A percentile compares a stretch with the other conserved stretches of the same genome.
These are phyloP conservation scores for Candida ovalis DNA, from an alignment of 805 yeast species.

Conservation along the genomic window DNA sequence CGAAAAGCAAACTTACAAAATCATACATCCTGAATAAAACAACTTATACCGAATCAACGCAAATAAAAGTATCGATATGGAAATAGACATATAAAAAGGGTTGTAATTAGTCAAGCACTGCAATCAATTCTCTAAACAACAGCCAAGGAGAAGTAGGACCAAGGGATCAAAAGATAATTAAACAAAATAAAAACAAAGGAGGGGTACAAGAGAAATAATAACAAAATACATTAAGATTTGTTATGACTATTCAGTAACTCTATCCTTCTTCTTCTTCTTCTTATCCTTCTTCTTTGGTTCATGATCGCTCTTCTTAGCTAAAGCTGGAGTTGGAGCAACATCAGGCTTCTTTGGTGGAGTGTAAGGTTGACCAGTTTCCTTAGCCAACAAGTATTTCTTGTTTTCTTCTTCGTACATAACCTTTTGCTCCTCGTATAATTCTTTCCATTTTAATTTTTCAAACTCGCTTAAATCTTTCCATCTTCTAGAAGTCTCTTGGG, in stretches of 20 bases:
- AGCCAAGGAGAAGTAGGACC: neutral
- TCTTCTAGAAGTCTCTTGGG: constrained; percentile 69
- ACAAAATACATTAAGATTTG: neutral
- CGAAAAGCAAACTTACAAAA: neutral
- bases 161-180: neutral
- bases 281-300: constrained; percentile 48
- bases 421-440: constrained; percentile 47
- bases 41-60: neutral
- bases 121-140: neutral
- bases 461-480: constrained; percentile 73
- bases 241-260: constrained; percentile 20
- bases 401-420: constrained; percentile 31
- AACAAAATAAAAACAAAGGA: neutral
- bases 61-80: neutral
- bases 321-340: constrained; percentile 19
- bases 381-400: constrained; percentile 27
- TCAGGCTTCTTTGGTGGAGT: constrained; percentile 27
- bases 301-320: constrained; percentile 25
- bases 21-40: neutral
- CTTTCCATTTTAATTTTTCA: constrained; percentile 72
- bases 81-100: no score
- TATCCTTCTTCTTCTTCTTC: constrained; percentile 47
- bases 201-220: constrained; percentile 1
- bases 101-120: neutral
- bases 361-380: constrained; percentile 27